phyloP scores from a whole-genome alignment of 2,329 filamentous ascomycete genomes.

The Bipolaris bicolor region DNA sequence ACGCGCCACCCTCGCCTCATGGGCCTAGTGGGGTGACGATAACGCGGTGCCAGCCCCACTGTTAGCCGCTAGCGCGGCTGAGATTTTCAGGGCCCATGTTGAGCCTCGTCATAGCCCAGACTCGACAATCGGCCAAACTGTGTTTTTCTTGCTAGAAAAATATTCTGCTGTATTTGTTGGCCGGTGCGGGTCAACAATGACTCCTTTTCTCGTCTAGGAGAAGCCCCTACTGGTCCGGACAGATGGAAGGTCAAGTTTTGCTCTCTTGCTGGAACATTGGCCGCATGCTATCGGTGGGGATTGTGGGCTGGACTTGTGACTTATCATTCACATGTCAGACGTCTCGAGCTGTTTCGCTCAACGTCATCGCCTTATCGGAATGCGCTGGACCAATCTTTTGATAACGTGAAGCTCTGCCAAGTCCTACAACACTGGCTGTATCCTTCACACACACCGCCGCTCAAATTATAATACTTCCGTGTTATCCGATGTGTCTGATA shows the following conservation, averaged over 20 bases:
- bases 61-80: constrained; percentile 30
- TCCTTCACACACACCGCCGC: background rate
- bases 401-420: background rate
- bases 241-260: constrained; percentile 5
- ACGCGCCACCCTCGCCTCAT: constrained; percentile 28
- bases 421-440: background rate
- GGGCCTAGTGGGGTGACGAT: constrained; percentile 29
- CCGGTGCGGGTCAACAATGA: background rate
- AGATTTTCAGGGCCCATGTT: constrained; percentile 33
- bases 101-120: constrained; percentile 8
- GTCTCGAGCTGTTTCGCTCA: background rate
- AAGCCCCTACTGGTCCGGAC: constrained; percentile 2
- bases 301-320: background rate
- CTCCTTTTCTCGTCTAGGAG: background rate
- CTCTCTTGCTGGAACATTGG: background rate
- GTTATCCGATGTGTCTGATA: no score
- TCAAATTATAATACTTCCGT: no score
- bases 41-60: constrained; percentile 30
- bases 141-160: background rate
- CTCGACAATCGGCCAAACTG: background rate
- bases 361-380: constrained; percentile 6
- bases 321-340: constrained; percentile 6
- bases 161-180: background rate
- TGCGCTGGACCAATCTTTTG: background rate
- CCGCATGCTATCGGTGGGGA: background rate